Base-by-base conservation (phyloP, 164 flowering plant genomes). In the Euptelea pleiosperma region DNA sequence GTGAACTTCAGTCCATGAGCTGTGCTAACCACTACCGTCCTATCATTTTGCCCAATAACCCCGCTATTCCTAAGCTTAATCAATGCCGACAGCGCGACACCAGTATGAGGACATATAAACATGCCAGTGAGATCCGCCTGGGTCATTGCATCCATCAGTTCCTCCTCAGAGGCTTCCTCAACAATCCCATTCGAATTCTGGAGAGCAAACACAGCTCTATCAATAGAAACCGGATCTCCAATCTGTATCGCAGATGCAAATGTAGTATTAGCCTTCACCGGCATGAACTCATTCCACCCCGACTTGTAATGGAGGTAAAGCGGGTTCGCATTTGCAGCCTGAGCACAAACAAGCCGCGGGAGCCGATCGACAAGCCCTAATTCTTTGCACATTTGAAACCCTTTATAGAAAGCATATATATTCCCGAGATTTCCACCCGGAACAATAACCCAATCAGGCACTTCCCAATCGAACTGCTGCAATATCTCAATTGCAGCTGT, bases 401-500 rank as follows among this genome's bases (percentile, higher is more conserved):
- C 98, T 58, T 91, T 91, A 52, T 91, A 91, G 41, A 91, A 91
- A 6, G 96, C 98, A 60, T 91, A 91, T 2, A 91, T 86, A 43
- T 88, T 91, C 9, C 96, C 96, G 4, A 91, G 62, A 57, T 91
- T 91, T 10, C 98, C 96, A 1, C 96, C 98, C 0, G 98, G 98
- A 16, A 91, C 82, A 47, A 91, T 86, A 48, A 91, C 96, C 98
- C 98, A 91, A 69, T 91, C 97, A 0, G 97, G 97, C 18, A 91
- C 97, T 49, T 91, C 81, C 96, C 97, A 91, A 64, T 91, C 80
- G 58, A 91, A 88, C 67, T 91, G 94, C 83, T 91, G 96, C 79
- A 88, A 55, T n/a, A 89, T 89, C 75, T 89, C 96, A 25, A 89
- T 83, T 0, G 96, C 96, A 1, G 96, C 96, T 0, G 93, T 89